Base-by-base conservation (phyloP, 306 rosid species). In the Gillenia trifoliata region DNA sequence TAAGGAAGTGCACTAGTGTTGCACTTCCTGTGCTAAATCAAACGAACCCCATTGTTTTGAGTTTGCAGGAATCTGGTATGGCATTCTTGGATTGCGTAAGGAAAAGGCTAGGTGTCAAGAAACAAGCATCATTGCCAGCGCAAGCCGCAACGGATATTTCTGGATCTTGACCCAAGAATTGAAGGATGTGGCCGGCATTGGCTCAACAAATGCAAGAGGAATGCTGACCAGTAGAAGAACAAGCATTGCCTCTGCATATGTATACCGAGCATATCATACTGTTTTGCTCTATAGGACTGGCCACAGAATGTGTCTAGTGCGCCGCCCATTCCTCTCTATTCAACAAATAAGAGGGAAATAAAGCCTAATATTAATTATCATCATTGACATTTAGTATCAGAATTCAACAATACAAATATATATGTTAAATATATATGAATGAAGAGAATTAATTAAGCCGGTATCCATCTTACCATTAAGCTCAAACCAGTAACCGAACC, bases 291-390 rank as follows among this genome's bases (percentile, higher is more conserved):
- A 34, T 85, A 82, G 26, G 86, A 73, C 65, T 82, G 86, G 9
- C 88, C 88, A 31, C 86, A 85, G 17, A 82, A 78, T 3, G 88
- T 85, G 33, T 85, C n/a, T n/a, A n/a, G n/a, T n/a, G n/a, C n/a
- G n/a, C n/a, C n/a, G n/a, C n/a, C n/a, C n/a, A n/a, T n/a, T n/a
- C n/a, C n/a, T n/a, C n/a, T n/a, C n/a, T n/a, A n/a, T n/a, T n/a
- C n/a, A n/a, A n/a, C n/a, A n/a, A n/a, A n/a, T n/a, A n/a, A n/a
- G n/a, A n/a, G n/a, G n/a, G n/a, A n/a, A n/a, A n/a, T n/a, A n/a
- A n/a, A n/a, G n/a, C n/a, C n/a, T n/a, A n/a, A n/a, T n/a, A n/a
- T n/a, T n/a, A n/a, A n/a, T n/a, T n/a, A n/a, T n/a, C n/a, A n/a
- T n/a, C n/a, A n/a, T n/a, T n/a, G n/a, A n/a, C n/a, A n/a, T n/a